Conservation (phyloP, 768 basidiomycete species). For the Amanita polypyramis region DNA sequence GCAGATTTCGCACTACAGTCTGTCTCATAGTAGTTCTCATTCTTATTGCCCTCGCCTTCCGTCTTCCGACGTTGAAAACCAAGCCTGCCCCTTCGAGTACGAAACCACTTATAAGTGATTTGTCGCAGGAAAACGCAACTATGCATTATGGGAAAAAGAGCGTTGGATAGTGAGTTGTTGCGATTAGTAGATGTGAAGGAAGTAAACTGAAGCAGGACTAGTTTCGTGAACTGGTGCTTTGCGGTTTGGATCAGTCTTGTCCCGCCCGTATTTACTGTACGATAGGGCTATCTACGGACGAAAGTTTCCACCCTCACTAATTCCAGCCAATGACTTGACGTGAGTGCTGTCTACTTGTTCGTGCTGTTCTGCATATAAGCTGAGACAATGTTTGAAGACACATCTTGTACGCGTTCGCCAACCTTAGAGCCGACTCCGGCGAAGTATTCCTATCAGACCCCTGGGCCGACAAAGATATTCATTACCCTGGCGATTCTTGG, state of each 20-base stretch:
- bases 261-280: conserved; percentile 3
- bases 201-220: conserved; percentile 16
- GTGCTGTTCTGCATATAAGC: neutral
- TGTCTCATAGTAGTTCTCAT: neutral
- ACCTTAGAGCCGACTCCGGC: conserved; percentile 73
- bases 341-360: conserved; percentile 24
- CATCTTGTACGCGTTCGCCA: conserved; percentile 89
- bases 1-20: neutral
- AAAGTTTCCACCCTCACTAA: conserved; percentile 78
- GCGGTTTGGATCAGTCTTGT: conserved; percentile 4
- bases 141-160: conserved; percentile 55
- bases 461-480: conserved; percentile 97
- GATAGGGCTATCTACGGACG: conserved; percentile 90
- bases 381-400: conserved; percentile 36
- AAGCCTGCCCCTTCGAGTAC: neutral
- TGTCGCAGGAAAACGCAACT: conserved; percentile 10
- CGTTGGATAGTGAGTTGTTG: conserved; percentile 62
- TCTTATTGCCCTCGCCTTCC: neutral
- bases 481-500: conserved; percentile 94
- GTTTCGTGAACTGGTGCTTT: conserved; percentile 68
- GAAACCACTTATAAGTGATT: neutral
- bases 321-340: conserved; percentile 84
- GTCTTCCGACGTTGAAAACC: neutral
- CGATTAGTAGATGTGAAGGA: neutral
- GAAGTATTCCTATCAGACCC: conserved; percentile 82